Evolutionary conservation across 2,329 filamentous ascomycete genomes (phyloP), one percentile per base, ranked within the genome.

Genomic region (Epichloe sylvatica): DNA sequence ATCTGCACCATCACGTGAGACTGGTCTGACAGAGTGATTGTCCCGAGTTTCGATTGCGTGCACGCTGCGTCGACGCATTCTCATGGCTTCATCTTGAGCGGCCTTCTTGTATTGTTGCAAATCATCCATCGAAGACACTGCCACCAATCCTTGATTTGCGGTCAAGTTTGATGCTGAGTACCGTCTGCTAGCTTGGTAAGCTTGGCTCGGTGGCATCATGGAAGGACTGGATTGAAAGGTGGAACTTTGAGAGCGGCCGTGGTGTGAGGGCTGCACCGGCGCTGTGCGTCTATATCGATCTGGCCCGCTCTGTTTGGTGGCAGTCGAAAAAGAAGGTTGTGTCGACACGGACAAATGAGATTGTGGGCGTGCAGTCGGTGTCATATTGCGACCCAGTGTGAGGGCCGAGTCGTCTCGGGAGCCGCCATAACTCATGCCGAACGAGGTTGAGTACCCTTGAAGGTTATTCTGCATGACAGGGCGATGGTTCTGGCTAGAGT

Each of bases 11-110:
- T 62, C 62, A 34, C 57, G 55, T 34, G 58, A 55, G 17, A 51
- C 38, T 17, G 37, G 44, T 21, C 46, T 49, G 33, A 54, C 44
- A 36, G 58, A 56, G 13, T 53, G 47, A 15, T 55, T 49, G 23
- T 65, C 59, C 25, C 54, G 47, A 19, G 55, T 54, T 23, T 78
- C 74, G 52, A 76, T 66, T 17, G 80, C 83, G 56, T 86, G 86
- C 69, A 94, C 78, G 67, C 89, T 96, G 56, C 89, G 81, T 61
- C 89, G 80, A 58, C 89, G 77, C 66, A 89, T 84, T 61, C 86
- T 77, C 66, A 84, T 88, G 9, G 81, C 77, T 36, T 84, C 75
- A 30, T 91, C 87, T 17, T 77, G 66, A n/a, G 69, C 63, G 25
- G 72, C 64, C 49, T 74, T 71, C 51, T 73, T 79, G 58, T 74